Percentiles rank a stretch among this genome's conserved stretches.
Conservation (phyloP, 2,329 filamentous ascomycete species). For the Aspergillus arachidicola region DNA sequence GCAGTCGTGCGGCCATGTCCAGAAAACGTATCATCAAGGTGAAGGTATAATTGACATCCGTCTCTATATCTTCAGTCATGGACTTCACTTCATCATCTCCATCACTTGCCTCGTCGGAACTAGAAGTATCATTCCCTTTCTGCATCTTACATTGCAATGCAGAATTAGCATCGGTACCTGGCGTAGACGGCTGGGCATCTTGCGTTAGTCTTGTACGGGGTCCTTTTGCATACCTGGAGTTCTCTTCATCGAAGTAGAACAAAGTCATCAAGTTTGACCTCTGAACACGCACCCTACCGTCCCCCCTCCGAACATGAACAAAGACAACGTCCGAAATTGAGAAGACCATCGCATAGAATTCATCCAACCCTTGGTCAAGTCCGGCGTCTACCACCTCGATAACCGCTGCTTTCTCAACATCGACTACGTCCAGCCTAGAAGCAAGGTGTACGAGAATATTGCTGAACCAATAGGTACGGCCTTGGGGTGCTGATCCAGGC, state of each 20-base stretch:
- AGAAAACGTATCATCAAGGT: constrained; percentile 16
- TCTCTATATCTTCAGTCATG: too few species aligned
- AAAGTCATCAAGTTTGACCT: constrained; percentile 17
- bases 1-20: constrained; percentile 7
- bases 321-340: constrained; percentile 22
- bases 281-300: constrained; percentile 7
- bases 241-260: constrained; percentile 16
- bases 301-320: constrained; percentile 12
- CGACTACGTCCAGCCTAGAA: constrained; percentile 16
- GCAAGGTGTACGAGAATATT: constrained; percentile 18
- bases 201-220: constrained; percentile 9
- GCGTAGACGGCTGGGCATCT: background rate
- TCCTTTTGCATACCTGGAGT: constrained; percentile 9
- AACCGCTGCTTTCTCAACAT: constrained; percentile 20
- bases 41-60: background rate
- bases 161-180: background rate
- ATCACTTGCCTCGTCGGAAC: background rate
- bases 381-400: constrained; percentile 17
- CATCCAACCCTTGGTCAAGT: constrained; percentile 11
- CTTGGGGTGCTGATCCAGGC: constrained; percentile 21
- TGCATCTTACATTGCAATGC: background rate
- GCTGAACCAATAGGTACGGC: constrained; percentile 18
- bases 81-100: background rate
- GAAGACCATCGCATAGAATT: constrained; percentile 22
- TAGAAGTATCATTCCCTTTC: background rate